Evolutionary conservation across 352 stramenopile species (phyloP).

Genomic region (Phytophthora cactorum): DNA sequence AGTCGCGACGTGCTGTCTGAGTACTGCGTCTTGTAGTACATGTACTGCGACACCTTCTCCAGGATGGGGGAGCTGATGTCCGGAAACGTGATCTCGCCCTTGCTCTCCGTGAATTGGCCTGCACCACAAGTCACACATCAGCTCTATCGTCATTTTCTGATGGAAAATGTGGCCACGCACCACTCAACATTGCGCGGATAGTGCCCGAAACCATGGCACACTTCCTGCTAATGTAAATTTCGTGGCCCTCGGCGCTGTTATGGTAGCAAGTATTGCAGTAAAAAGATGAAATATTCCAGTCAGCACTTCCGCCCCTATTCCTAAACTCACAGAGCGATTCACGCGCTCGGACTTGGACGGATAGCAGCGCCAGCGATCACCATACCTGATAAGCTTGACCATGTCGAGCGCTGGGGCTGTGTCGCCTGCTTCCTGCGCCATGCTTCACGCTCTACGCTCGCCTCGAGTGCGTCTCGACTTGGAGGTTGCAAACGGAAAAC

Average conservation of each 20-base stretch:
- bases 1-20: constrained; percentile 94
- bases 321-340: constrained; percentile 1
- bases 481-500: constrained; percentile 18
- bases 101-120: constrained; percentile 93
- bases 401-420: constrained; percentile 55
- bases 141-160: constrained; percentile 11
- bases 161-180: constrained; percentile 46
- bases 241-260: constrained; percentile 92
- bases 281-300: constrained; percentile 5
- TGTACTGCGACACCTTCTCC: constrained; percentile 98
- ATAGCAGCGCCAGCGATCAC: not conserved
- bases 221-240: constrained; percentile 95
- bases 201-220: constrained; percentile 96
- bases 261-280: constrained; percentile 11
- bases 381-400: constrained; percentile 84
- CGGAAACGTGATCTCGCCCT: constrained; percentile 97
- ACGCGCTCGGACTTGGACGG: not conserved
- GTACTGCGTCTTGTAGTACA: constrained; percentile 99
- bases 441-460: constrained; percentile 20
- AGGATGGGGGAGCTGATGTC: constrained; percentile 96
- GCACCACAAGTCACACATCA: constrained; percentile 3
- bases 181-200: constrained; percentile 97
- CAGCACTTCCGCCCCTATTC: constrained; percentile 2
- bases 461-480: not conserved
- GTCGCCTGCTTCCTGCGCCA: constrained; percentile 63